Evolutionary conservation across 2,329 filamentous ascomycete species (phyloP), one percentile per base, ranked within the genome.

Genomic region (Nothophoma quercina): DNA sequence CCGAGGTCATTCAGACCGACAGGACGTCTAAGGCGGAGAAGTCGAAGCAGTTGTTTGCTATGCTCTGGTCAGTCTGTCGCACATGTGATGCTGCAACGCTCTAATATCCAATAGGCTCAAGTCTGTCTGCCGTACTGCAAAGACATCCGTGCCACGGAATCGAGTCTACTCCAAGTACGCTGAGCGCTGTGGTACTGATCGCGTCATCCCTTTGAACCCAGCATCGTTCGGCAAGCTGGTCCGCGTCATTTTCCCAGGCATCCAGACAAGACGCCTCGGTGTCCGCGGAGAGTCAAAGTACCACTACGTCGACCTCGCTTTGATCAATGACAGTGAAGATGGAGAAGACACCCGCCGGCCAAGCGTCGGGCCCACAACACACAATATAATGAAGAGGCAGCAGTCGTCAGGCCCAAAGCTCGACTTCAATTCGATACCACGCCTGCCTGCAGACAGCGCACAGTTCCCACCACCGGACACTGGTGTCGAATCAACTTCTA

Each of bases 201-300:
- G 93, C 69, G 96, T 98, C 30, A 96, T 95, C 0, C 93, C 96
- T 8, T 78, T 99, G 51, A 99, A 99, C 69, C 95, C 95, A 33
- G 95, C 95, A 8, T 98, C 93, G 22, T 99, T 99, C 75, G 95
- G 95, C 50, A 99, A 99, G 75, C 85, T 99, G 34, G 95, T 99
- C 26, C 87, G 95, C 25, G 93, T 99, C 30, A 89, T 99, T 43
- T 99, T 98, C 65, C 93, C 95, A 0, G 93, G 93, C 33, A 88
- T 99, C 18, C 93, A 96, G 76, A 99, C 95, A 25, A 85, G 95
- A 53, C 85, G 95, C 59, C 81, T 99, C 10, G 95, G 95, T 58
- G 93, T 98, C 38, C 87, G 95, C 45, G 95, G 95, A 59, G 93
- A 98, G 77, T 99, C 95, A 12, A 99, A 99, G 73, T 99, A 99